Base-by-base conservation (phyloP, 2,329 filamentous ascomycete genomes). In the Aureobasidium uvarum region DNA sequence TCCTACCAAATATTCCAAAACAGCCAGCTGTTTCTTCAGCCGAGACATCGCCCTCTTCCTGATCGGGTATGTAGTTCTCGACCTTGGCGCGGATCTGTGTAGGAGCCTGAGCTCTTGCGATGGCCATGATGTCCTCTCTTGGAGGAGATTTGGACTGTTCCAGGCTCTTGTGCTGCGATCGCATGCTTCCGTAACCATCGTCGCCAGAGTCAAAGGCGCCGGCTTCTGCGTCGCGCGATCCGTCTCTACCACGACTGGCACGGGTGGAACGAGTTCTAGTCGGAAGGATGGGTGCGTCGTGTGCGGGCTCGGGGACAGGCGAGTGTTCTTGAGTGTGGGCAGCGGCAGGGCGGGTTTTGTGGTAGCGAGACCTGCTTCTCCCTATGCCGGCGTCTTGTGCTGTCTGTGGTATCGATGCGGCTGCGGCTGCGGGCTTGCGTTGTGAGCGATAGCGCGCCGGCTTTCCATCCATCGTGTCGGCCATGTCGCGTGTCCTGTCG, bases 391-490 rank as follows among this genome's bases (percentile, higher is more conserved):
- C 25, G 46, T 66, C 62, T 28, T 66, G 33, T 45, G 43, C 18
- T 14, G 59, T 48, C 16, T 58, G 39, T 16, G 66, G 36, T 18
- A 65, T 50, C 8, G 54, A 38, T 28, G 62, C 45, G 62, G 65
- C 46, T 63, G 78, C 75, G 25, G 77, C 77, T 63, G 78, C 75
- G 25, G 77, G 77, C 68, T 79, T 79, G 66, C 85, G 77, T 64
- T 86, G 83, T 36, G 83, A 85, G 68, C 84, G 79, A 74, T 87
- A 87, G 48, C 85, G 81, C 64, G 84, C 83, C 72, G 84, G 81
- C 71, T 84, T 85, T 62, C 16, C 38, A 1, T 63, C 60, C 48
- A 45, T 48, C 25, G 18, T 18, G 14, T 63, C 60, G 8, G 60
- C 48, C 60, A 63, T 63, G 58, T 62, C 74, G 72, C 36, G 67